phyloP scores from a whole-genome alignment of 768 basidiomycete genomes.

The Boletus sp. region DNA sequence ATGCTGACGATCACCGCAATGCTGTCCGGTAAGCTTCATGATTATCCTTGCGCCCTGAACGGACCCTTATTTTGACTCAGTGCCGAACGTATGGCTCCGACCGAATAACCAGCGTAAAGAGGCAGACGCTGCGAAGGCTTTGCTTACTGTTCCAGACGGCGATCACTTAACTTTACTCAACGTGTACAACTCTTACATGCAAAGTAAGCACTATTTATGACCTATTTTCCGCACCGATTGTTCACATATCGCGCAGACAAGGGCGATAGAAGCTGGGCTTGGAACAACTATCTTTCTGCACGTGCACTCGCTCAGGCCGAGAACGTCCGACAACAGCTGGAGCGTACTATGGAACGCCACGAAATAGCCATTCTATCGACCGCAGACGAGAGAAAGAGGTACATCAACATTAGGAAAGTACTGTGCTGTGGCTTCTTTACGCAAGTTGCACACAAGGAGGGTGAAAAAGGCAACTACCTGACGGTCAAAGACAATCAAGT shows the following conservation, averaged over 20 bases:
- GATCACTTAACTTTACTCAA: slow-evolving; percentile 95
- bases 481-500: slow-evolving; percentile 97
- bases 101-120: slow-evolving; percentile 86
- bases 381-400: slow-evolving; percentile 66
- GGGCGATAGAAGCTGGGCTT: slow-evolving; percentile 83
- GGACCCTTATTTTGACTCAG: slow-evolving; percentile 11
- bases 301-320: slow-evolving; percentile 88
- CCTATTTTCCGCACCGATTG: not conserved
- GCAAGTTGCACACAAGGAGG: slow-evolving; percentile 95
- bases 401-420: slow-evolving; percentile 72
- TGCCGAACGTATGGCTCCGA: slow-evolving; percentile 93
- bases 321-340: slow-evolving; percentile 86
- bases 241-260: slow-evolving; percentile 45
- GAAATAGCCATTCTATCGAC: slow-evolving; percentile 74
- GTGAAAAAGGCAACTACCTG: slow-evolving; percentile 80
- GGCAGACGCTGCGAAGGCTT: slow-evolving; percentile 88
- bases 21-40: slow-evolving; percentile 69
- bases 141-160: slow-evolving; percentile 89
- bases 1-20: slow-evolving; percentile 94
- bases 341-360: slow-evolving; percentile 87
- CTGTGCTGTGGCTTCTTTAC: slow-evolving; percentile 95
- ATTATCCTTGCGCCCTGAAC: not conserved
- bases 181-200: slow-evolving; percentile 89
- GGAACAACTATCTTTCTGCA: slow-evolving; percentile 82
- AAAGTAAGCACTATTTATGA: slow-evolving; percentile 49